Evolutionary conservation across 148 eudicot genomes (phyloP).

Genomic region (Rhododendron ferrugineum): DNA sequence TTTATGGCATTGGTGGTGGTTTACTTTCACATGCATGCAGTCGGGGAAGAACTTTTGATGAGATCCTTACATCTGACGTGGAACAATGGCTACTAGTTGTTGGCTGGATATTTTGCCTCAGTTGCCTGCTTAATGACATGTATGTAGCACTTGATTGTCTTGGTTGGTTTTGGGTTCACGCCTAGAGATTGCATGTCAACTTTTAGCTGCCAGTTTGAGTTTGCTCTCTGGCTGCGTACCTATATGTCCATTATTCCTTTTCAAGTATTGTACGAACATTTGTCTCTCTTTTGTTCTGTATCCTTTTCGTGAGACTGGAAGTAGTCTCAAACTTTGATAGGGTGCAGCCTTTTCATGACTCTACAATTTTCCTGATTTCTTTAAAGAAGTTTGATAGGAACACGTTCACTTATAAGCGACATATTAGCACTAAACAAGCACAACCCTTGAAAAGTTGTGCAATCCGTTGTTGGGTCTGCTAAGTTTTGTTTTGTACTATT

Average conservation of each 20-base stretch:
- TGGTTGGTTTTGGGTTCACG: not conserved
- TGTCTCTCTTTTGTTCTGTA: not conserved
- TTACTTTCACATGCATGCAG: not conserved
- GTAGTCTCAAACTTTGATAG: not conserved
- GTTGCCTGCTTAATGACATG: not conserved
- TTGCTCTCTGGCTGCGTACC: not conserved
- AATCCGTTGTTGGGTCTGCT: not conserved
- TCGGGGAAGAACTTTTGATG: not conserved
- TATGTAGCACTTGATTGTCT: not conserved
- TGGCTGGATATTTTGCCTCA: not conserved
- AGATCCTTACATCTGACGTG: not conserved
- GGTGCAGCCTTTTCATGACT: not conserved
- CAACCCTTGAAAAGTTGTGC: not conserved
- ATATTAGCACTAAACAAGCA: not conserved
- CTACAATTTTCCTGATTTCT: not conserved
- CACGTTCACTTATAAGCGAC: not conserved
- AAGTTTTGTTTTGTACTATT: not conserved
- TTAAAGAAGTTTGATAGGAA: not conserved
- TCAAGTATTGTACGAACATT: not conserved
- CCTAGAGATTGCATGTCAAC: not conserved
- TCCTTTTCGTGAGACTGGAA: not conserved
- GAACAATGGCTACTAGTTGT: not conserved
- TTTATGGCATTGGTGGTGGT: not conserved
- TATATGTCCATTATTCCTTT: not conserved
- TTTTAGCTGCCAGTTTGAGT: not conserved